These are phyloP conservation scores for Gossypium turneri DNA, from an alignment of 345 rosid species.

Conservation along the genomic window DNA sequence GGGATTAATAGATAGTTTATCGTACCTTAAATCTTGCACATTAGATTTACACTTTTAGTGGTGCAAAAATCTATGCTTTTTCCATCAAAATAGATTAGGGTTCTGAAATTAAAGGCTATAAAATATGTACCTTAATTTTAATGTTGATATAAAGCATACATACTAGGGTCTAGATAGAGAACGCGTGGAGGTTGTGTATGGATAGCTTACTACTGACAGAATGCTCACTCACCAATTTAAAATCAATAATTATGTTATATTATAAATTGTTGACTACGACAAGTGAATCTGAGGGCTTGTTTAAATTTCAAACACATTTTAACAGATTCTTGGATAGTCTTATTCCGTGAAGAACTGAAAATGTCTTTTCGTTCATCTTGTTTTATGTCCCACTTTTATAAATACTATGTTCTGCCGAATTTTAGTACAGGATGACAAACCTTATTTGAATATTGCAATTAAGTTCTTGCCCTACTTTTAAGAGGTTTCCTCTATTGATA, in stretches of 20 bases:
- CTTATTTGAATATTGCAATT: not conserved
- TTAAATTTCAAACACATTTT: not conserved
- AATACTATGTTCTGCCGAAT: not conserved
- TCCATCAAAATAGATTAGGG: not conserved
- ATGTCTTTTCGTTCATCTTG: not conserved
- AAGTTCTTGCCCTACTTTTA: not conserved
- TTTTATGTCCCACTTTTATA: not conserved
- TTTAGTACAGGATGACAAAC: not conserved
- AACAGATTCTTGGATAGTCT: not conserved
- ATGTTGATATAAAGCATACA: not conserved
- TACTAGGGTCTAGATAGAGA: not conserved
- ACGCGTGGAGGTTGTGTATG: not conserved
- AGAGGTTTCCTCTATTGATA: not conserved
- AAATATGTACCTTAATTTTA: not conserved
- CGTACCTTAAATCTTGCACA: not conserved
- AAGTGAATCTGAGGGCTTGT: not conserved
- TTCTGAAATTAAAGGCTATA: not conserved
- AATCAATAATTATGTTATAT: not conserved
- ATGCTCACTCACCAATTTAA: not conserved
- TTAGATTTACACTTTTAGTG: not conserved
- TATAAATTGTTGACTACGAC: not conserved
- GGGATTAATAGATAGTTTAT: not conserved
- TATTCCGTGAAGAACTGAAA: not conserved
- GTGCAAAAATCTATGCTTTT: not conserved
- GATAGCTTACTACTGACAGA: not conserved